These are phyloP conservation scores for Laguncularia racemosa DNA, from an alignment of 345 rosid species.

Conservation along the genomic window DNA sequence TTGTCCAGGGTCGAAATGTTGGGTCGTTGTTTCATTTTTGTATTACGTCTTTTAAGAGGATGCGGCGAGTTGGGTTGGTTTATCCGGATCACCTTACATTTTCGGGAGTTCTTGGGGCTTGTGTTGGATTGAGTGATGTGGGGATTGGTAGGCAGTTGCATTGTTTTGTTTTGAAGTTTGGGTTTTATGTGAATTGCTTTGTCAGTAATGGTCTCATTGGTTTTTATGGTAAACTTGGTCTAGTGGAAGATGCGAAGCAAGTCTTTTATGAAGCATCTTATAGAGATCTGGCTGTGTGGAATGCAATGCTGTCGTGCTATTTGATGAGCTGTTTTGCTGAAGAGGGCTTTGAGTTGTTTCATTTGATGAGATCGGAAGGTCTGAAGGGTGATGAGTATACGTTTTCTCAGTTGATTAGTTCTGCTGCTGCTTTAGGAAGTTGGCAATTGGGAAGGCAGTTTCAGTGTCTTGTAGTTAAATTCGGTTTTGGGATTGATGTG, in stretches of 20 bases:
- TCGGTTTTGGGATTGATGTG: conserved; percentile 38
- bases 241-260: conserved; percentile 31
- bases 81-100: conserved; percentile 42
- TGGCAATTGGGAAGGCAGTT: conserved; percentile 39
- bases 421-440: conserved; percentile 25
- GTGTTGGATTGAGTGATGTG: conserved; percentile 25
- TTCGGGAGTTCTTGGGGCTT: conserved; percentile 42
- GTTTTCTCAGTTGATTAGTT: conserved; percentile 49
- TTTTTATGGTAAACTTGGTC: conserved; percentile 66
- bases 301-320: conserved; percentile 50
- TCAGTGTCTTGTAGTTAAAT: conserved; percentile 39
- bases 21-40: conserved; percentile 14
- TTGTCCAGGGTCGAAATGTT: conserved; percentile 9
- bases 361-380: conserved; percentile 34
- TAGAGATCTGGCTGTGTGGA: conserved; percentile 59
- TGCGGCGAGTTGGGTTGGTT: conserved; percentile 27
- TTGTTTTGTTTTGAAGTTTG: conserved; percentile 40
- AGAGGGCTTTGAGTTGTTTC: conserved; percentile 37
- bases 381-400: conserved; percentile 44
- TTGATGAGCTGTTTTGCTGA: conserved; percentile 31
- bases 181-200: conserved; percentile 32
- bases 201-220: conserved; percentile 39
- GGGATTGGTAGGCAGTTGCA: conserved; percentile 46
- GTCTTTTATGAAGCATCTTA: conserved; percentile 31
- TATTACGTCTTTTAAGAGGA: conserved; percentile 27